These are phyloP conservation scores for Zoysia matrella DNA, from an alignment of 202 grass and related monocot species.

Conservation along the genomic window DNA sequence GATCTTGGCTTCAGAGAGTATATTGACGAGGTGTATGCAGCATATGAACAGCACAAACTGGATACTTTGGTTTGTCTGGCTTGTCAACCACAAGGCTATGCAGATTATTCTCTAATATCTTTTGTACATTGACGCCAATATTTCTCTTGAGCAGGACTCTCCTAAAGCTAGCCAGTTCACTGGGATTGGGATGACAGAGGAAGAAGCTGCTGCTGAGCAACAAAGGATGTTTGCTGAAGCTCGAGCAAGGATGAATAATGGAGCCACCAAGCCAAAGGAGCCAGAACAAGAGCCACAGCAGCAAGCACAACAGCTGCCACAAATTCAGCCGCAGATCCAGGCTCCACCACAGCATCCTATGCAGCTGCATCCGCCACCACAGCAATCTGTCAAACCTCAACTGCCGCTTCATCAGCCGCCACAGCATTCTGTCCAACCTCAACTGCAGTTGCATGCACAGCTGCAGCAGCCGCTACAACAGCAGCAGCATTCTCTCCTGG, in stretches of 20 bases:
- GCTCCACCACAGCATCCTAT: constrained; percentile 20
- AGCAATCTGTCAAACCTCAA: neutral
- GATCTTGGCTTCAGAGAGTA: constrained; percentile 97
- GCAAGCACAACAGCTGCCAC: constrained; percentile 36
- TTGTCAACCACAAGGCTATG: neutral
- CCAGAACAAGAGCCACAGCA: neutral
- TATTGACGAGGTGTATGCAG: neutral
- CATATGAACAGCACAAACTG: too few relatives aligned
- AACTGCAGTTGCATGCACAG: constrained; percentile 32
- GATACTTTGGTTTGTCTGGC: too few relatives aligned
- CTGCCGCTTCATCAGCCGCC: constrained; percentile 7
- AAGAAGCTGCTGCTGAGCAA: constrained; percentile 75
- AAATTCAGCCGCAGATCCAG: constrained; percentile 22
- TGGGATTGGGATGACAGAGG: constrained; percentile 94
- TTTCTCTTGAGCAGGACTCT: constrained; percentile 71
- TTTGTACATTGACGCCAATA: neutral
- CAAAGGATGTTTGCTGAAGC: too few relatives aligned
- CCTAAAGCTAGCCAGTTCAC: constrained; percentile 89
- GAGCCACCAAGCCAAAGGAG: too few relatives aligned
- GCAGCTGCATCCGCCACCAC: constrained; percentile 30
- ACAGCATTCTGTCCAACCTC: constrained; percentile 4
- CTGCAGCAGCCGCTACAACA: constrained; percentile 25
- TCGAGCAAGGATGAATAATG: too few relatives aligned
- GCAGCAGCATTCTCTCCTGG: constrained; percentile 14
- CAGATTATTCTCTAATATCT: constrained; percentile 5